Evolutionary conservation across 2,329 filamentous ascomycete species (phyloP).

Genomic region (Anthostomella pinea): DNA sequence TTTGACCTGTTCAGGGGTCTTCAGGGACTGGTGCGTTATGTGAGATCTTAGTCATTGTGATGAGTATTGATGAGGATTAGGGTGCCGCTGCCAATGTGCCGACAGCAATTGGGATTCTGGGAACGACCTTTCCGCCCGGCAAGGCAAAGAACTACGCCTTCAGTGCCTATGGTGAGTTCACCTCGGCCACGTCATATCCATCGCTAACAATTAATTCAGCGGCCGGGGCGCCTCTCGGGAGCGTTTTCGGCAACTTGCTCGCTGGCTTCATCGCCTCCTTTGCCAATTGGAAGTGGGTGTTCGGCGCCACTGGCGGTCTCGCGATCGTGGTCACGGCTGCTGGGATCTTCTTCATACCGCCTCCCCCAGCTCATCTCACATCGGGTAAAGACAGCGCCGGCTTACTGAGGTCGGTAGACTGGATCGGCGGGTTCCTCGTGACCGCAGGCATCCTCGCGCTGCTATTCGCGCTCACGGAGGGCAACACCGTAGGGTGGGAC

Average conservation of each 20-base stretch:
- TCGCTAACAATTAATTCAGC: constrained; percentile 32
- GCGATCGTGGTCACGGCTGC: constrained; percentile 54
- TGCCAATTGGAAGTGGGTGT: constrained; percentile 64
- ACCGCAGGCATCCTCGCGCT: constrained; percentile 61
- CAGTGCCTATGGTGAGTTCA: constrained; percentile 51
- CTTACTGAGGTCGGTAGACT: constrained; percentile 55
- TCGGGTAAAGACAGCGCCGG: constrained; percentile 22
- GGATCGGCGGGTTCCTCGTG: constrained; percentile 62
- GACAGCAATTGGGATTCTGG: constrained; percentile 68
- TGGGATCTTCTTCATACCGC: constrained; percentile 59
- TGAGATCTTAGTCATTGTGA: constrained; percentile 12
- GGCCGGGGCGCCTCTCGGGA: constrained; percentile 63
- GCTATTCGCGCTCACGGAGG: constrained; percentile 65
- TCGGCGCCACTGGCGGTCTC: constrained; percentile 61
- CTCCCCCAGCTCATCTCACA: constrained; percentile 37
- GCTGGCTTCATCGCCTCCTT: constrained; percentile 63
- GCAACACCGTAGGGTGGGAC: constrained; percentile 66
- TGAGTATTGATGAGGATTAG: constrained; percentile 22
- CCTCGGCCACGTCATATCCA: background rate
- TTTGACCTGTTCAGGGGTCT: constrained; percentile 66
- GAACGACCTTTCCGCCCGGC: constrained; percentile 63
- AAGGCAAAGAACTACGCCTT: constrained; percentile 71
- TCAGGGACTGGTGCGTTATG: constrained; percentile 52
- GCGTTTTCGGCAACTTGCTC: constrained; percentile 62
- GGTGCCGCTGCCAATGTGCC: constrained; percentile 69